Conservation (phyloP, 192 early-diverging fungal genomes). For the Backusella liffmaniae region DNA sequence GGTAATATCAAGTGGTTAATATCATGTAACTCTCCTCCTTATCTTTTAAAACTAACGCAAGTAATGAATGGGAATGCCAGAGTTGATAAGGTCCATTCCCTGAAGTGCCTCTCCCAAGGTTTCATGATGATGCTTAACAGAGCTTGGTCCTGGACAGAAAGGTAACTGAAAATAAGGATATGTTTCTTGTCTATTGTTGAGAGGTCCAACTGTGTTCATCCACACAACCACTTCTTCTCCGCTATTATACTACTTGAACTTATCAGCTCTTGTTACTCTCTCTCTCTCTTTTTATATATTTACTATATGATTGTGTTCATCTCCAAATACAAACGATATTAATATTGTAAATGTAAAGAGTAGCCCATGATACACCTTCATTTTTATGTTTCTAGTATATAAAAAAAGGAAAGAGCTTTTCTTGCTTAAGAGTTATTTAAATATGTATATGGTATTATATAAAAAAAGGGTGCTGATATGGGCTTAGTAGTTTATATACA, state of each 20-base stretch:
- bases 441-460: neutral
- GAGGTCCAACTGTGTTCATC: conserved; percentile 64
- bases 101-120: conserved; percentile 75
- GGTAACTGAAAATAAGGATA: conserved; percentile 75
- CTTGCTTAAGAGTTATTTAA: neutral
- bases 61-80: conserved; percentile 70
- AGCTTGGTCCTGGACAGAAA: conserved; percentile 61
- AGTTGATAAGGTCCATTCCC: conserved; percentile 72
- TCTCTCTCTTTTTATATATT: neutral
- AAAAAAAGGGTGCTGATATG: neutral
- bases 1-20: neutral
- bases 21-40: neutral
- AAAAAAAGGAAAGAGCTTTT: neutral
- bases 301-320: conserved; percentile 34
- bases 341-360: conserved; percentile 1
- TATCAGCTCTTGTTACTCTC: neutral
- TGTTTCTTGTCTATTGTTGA: conserved; percentile 70
- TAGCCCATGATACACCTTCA: neutral
- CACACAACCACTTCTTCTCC: conserved; percentile 70
- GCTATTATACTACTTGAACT: conserved; percentile 47
- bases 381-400: neutral
- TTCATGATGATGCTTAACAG: conserved; percentile 74
- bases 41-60: conserved; percentile 38
- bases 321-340: conserved; percentile 16
- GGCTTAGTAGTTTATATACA: neutral